These are phyloP conservation scores for Phialemoniopsis sp. DNA, from an alignment of 2,329 filamentous ascomycete genomes.

Conservation along the genomic window DNA sequence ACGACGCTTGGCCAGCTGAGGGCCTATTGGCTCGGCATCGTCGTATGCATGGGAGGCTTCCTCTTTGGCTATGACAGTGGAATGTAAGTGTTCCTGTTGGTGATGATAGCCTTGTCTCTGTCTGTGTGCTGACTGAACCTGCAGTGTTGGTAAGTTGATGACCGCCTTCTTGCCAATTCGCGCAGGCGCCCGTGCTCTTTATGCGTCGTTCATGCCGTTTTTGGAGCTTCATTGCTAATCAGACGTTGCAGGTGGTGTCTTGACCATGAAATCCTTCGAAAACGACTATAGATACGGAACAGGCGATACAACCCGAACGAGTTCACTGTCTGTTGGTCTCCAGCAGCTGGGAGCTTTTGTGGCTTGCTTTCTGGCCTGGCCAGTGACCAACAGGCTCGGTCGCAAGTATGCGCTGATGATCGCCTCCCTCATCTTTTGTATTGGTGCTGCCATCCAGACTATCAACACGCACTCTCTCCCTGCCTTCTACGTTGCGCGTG, in stretches of 20 bases:
- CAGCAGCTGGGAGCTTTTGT: constrained; percentile 25
- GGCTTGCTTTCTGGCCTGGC: constrained; percentile 25
- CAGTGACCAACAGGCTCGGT: constrained; percentile 20
- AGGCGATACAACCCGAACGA: constrained; percentile 16
- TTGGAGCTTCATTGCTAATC: too few species aligned
- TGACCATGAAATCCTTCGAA: constrained; percentile 21
- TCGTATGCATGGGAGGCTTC: constrained; percentile 48
- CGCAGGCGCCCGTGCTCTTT: too few species aligned
- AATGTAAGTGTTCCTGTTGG: constrained; percentile 16
- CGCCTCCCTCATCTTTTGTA: constrained; percentile 34
- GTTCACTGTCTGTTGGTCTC: constrained; percentile 22
- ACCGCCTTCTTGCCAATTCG: too few species aligned
- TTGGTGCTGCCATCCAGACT: constrained; percentile 36
- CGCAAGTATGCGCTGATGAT: constrained; percentile 25
- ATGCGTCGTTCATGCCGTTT: too few species aligned
- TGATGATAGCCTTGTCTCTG: background rate
- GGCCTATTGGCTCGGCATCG: constrained; percentile 45
- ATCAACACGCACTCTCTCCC: constrained; percentile 32
- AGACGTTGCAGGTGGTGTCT: constrained; percentile 19
- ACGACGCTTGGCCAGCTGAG: constrained; percentile 30
- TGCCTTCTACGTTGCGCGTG: constrained; percentile 23
- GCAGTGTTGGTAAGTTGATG: too few species aligned
- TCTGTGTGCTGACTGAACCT: background rate
- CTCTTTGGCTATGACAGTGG: constrained; percentile 39
- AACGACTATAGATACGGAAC: constrained; percentile 19